Conservation (phyloP, 129 eudicot genomes). For the Oenanthe sinensis region DNA sequence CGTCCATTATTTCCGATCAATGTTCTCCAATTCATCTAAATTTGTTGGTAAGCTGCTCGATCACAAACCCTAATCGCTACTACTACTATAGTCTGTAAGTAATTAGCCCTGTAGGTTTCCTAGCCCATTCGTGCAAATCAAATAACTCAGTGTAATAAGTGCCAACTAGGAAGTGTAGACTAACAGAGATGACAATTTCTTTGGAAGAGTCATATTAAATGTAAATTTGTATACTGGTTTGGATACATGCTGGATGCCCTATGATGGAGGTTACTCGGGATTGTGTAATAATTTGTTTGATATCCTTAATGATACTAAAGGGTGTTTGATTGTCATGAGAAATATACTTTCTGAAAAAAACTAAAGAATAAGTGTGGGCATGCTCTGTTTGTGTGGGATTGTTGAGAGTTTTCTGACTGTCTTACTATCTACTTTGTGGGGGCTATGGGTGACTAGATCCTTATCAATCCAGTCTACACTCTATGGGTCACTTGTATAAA, state of each 20-base stretch:
- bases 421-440: not conserved
- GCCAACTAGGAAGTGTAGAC: not conserved
- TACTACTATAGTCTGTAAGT: not conserved
- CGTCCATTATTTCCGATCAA: constrained; percentile 54
- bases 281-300: not conserved
- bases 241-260: not conserved
- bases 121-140: not conserved
- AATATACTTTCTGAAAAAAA: not conserved
- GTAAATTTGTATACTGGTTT: not conserved
- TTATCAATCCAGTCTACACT: not conserved
- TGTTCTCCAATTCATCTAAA: constrained; percentile 89
- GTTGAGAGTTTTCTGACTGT: not conserved
- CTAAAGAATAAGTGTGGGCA: not conserved
- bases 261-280: not conserved
- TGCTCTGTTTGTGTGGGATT: not conserved
- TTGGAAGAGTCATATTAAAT: not conserved
- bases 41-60: constrained; percentile 58
- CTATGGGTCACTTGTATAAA: not conserved
- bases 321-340: not conserved
- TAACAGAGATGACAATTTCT: not conserved
- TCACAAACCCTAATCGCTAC: constrained; percentile 8
- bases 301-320: not conserved
- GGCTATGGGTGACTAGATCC: not conserved
- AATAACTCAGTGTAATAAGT: not conserved
- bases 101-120: not conserved